phyloP scores from a whole-genome alignment of 2,329 filamentous ascomycete genomes.

The Zalaria sp. region DNA sequence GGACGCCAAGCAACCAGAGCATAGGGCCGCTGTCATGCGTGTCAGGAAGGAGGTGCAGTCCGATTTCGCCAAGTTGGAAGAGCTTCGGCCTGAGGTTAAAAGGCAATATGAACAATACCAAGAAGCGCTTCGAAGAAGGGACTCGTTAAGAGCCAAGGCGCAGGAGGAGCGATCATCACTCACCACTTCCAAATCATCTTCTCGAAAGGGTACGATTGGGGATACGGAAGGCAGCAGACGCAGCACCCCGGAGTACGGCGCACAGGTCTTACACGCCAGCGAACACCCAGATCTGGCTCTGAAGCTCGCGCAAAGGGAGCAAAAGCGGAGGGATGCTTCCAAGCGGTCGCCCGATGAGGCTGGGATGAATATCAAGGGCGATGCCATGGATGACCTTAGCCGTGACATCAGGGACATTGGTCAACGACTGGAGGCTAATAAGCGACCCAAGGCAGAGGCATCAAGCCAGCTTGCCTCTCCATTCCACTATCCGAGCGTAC shows the following conservation, averaged over 20 bases:
- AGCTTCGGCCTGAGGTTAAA: constrained; percentile 65
- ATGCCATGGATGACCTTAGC: constrained; percentile 5
- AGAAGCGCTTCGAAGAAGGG: constrained; percentile 31
- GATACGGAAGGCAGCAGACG: no score
- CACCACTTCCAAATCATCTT: not conserved
- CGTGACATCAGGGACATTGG: constrained; percentile 3
- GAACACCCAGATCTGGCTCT: constrained; percentile 66
- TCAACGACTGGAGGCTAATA: not conserved
- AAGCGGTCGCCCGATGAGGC: not conserved
- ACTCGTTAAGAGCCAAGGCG: constrained; percentile 13
- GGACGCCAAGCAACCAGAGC: constrained; percentile 51
- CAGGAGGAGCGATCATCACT: not conserved
- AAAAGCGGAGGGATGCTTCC: constrained; percentile 46
- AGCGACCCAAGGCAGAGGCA: not conserved
- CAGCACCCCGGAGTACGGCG: no score
- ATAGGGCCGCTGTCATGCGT: constrained; percentile 36
- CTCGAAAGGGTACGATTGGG: no score
- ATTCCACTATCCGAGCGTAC: constrained; percentile 32
- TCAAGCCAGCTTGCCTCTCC: constrained; percentile 7
- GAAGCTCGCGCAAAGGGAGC: constrained; percentile 58
- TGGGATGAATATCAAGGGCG: constrained; percentile 4
- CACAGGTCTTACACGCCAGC: constrained; percentile 44
- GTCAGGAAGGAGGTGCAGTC: constrained; percentile 48
- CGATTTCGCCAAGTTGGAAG: constrained; percentile 59
- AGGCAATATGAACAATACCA: constrained; percentile 55